These are phyloP conservation scores for Trifolium repens DNA, from an alignment of 306 rosid species.

Conservation along the genomic window DNA sequence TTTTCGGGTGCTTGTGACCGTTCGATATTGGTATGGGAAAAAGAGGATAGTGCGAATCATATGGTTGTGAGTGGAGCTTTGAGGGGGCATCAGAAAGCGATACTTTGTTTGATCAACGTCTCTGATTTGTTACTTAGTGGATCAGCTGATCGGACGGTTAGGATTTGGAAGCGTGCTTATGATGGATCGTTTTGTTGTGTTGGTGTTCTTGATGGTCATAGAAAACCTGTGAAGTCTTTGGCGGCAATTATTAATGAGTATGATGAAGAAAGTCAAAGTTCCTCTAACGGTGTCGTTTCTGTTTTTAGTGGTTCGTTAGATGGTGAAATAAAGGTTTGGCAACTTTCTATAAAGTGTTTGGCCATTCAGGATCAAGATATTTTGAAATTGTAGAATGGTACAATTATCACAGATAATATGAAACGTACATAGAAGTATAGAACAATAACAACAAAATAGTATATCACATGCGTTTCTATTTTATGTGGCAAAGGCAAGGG, in stretches of 20 bases:
- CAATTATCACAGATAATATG: neutral
- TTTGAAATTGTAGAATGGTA: neutral
- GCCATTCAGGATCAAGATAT: neutral
- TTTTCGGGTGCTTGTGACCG: conserved; percentile 94
- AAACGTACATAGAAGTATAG: no score
- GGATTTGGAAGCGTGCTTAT: conserved; percentile 70
- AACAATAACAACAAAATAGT: neutral
- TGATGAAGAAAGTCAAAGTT: conserved; percentile 11
- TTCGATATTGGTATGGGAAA: conserved; percentile 91
- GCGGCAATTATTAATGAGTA: conserved; percentile 51
- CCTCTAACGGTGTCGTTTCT: conserved; percentile 50
- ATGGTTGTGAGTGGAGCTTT: conserved; percentile 87
- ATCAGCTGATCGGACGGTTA: conserved; percentile 86
- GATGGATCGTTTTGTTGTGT: conserved; percentile 69
- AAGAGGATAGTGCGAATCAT: conserved; percentile 80
- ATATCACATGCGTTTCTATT: neutral
- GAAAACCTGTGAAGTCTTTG: conserved; percentile 80
- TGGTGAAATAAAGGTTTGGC: conserved; percentile 85
- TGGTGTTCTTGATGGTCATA: conserved; percentile 65
- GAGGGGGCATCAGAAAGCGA: conserved; percentile 80
- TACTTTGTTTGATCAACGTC: conserved; percentile 69
- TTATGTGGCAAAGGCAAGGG: neutral
- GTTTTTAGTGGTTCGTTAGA: conserved; percentile 82
- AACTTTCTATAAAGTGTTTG: conserved; percentile 44
- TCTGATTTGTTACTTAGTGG: conserved; percentile 75